Conservation (phyloP, 257 asterid genomes). For the Capsicum chinense region DNA sequence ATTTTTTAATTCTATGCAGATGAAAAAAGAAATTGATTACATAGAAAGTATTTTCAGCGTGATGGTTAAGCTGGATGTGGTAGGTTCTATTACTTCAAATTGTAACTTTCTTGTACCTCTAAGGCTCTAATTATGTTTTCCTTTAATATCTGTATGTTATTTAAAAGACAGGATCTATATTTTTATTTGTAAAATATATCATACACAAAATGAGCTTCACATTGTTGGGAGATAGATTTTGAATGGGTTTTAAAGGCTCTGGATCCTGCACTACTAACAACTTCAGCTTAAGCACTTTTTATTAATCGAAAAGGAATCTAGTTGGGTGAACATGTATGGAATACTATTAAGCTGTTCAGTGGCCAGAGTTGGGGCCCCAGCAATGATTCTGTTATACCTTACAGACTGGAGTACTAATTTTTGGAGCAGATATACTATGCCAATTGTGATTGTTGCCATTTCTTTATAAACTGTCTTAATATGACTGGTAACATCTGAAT, state of each 20-base stretch:
- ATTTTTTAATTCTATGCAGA: slow-evolving; percentile 44
- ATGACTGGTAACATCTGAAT: slow-evolving; percentile 25
- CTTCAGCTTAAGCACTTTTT: background rate
- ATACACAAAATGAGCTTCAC: slow-evolving; percentile 2
- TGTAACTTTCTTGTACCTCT: slow-evolving; percentile 26
- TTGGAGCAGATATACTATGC: background rate
- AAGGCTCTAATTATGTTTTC: background rate
- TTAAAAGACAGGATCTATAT: background rate
- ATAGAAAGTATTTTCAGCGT: slow-evolving; percentile 54
- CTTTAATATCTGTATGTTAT: background rate
- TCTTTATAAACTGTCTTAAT: background rate
- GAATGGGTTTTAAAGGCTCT: slow-evolving; percentile 4
- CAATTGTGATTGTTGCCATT: slow-evolving; percentile 15
- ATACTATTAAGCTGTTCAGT: background rate
- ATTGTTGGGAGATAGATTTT: background rate
- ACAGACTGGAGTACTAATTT: background rate
- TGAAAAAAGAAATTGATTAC: slow-evolving; percentile 69
- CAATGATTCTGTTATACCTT: slow-evolving; percentile 1
- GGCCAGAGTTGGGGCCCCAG: background rate
- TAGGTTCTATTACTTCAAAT: slow-evolving; percentile 40
- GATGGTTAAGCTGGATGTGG: slow-evolving; percentile 83
- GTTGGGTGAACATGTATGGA: slow-evolving; percentile 21
- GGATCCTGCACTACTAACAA: slow-evolving; percentile 13
- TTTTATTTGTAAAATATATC: background rate
- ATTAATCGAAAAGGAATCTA: background rate